Evolutionary conservation across 371 early-diverging fungal species (phyloP), one percentile per base, ranked within the genome.

Genomic region (Actinomortierella ambigua): DNA sequence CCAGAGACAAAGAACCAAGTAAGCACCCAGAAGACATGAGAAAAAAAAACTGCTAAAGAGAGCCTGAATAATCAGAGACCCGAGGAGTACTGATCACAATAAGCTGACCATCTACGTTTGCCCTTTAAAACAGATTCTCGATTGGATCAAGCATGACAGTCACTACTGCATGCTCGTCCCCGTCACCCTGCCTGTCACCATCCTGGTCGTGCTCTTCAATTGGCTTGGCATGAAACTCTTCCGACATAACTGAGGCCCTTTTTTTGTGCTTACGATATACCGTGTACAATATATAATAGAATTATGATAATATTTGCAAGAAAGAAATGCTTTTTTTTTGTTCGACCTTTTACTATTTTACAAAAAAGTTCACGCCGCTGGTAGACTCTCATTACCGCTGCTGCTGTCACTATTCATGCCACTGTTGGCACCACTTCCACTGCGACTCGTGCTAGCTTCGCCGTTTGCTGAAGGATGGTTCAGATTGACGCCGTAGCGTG

Each of bases 211-310:
- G n/a, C 76, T 95, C 27, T 91, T 91, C 85, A 96, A 95, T 76
- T 97, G 97, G 97, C 84, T 97, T 59, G 96, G 96, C 24, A 91
- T 96, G 90, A 96, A 97, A 81, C 90, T 92, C 61, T 95, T 95
- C 68, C 81, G 95, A 23, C 95, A 95, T 60, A 94, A 92, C 59
- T 91, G 77, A 71, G 20, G 11, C 26, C 14, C 3, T 24, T 23
- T 3, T 24, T 61, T 51, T 5, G 27, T 6, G 0, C 14, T 13
- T 46, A 20, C 41, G 6, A 40, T 23, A 14, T 52, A 18, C 1
- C 34, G 11, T 34, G 34, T 34, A 34, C 34, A 34, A 34, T 34
- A 6, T 34, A 34, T 34, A 34, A 34, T 11, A 34, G 11, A 34
- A 34, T 11, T 4, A 34, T 6, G 34, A 34, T 34, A 34, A 11